Conservation (phyloP, 1,284 basidiomycete species). For the Cutaneotrichosporon cutaneum region DNA sequence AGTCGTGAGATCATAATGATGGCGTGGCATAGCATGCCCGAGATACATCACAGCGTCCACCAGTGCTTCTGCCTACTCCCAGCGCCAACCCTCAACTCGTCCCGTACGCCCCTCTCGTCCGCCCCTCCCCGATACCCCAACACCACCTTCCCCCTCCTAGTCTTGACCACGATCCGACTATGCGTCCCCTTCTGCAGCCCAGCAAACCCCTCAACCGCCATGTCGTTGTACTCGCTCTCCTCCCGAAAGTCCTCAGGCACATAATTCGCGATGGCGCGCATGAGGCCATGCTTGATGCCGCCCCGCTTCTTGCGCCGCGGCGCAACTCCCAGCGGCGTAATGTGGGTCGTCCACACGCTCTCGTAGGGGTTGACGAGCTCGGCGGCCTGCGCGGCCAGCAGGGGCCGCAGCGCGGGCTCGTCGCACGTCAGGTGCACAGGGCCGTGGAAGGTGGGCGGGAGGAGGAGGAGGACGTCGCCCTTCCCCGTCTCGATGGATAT, state of each 20-base stretch:
- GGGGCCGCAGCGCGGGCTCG: slow-evolving; percentile 27
- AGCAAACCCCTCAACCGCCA: slow-evolving; percentile 27
- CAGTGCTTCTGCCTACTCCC: slow-evolving; percentile 16
- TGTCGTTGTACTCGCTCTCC: slow-evolving; percentile 35
- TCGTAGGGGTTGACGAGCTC: slow-evolving; percentile 36
- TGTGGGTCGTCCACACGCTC: slow-evolving; percentile 35
- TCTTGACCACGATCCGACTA: slow-evolving; percentile 34
- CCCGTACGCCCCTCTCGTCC: slow-evolving; percentile 6
- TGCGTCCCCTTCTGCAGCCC: slow-evolving; percentile 29
- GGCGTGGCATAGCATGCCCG: too few relatives aligned
- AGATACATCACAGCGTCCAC: slow-evolving; percentile 16
- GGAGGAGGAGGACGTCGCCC: slow-evolving; percentile 43
- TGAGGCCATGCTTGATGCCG: slow-evolving; percentile 25
- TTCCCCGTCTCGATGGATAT: slow-evolving; percentile 36
- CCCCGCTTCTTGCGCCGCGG: not conserved
- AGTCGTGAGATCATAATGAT: too few relatives aligned
- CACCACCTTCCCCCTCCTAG: slow-evolving; percentile 34
- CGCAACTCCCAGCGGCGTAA: slow-evolving; percentile 28
- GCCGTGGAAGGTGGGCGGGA: slow-evolving; percentile 41
- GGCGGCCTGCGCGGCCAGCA: slow-evolving; percentile 19
- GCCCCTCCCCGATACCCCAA: slow-evolving; percentile 9
- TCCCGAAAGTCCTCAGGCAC: slow-evolving; percentile 33
- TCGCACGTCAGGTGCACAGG: slow-evolving; percentile 25
- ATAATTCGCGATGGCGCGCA: slow-evolving; percentile 27
- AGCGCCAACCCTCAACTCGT: slow-evolving; percentile 13